Base-by-base conservation (phyloP, 2,329 filamentous ascomycete genomes). In the Paecilomyces niveus region DNA sequence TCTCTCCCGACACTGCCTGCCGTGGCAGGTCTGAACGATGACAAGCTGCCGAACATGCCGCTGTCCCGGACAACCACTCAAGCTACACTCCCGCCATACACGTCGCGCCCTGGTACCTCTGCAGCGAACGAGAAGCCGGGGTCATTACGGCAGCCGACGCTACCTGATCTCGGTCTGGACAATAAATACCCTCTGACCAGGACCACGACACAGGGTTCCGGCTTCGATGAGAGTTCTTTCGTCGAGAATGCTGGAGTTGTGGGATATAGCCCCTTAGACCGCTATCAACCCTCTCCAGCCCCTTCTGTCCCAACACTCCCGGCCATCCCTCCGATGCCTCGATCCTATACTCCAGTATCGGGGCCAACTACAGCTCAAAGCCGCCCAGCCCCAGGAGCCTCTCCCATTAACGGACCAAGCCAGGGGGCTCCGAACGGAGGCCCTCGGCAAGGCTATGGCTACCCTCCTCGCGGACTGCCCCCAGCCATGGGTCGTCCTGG, bases 1-100 rank as follows among this genome's bases (percentile, higher is more conserved):
- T 21, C 39, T 45, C n/a, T 45, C 18, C 78, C 78, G 4, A 92
- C 89, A 0, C 69, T 93, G 6, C 90, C 89, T 1, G 81, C 80
- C 4, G 65, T 90, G 7, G 77, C 82, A 56, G 76, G 81, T 54
- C 59, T 80, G 33, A 74, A 75, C 31, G 73, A 70, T 53, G 74
- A 74, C 64, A 80, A 72, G 60, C 62, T 58, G 53, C 58, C 59
- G 0, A 80, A 72, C 60, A 61, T 58, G 53, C 58, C 59, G 1
- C 35, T 57, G 33, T 72, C 71, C 21, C 69, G 70, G 8, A 65
- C 77, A 83, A 60, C 81, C 82, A 54, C 72, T 72, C 54, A 86
- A 85, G 82, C 85, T 21, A 52, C 50, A 2, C 50, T 52, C 24
- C 50, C 50, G 15, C 85, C n/a, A 76, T 50, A 77, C 65, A 67